phyloP scores from a whole-genome alignment of 345 rosid species.

The Rhizophora mangle region DNA sequence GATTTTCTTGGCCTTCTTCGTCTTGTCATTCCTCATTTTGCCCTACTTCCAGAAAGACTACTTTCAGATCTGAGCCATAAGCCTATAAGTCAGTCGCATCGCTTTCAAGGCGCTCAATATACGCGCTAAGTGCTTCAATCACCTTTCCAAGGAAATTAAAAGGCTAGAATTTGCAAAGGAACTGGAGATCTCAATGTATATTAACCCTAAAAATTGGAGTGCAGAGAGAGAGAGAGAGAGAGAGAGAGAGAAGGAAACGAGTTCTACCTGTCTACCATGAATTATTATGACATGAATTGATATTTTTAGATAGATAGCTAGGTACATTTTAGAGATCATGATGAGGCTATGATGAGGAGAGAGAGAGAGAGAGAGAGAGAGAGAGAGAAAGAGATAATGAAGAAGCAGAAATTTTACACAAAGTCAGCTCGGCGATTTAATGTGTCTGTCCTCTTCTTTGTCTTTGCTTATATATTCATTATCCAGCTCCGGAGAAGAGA shows the following conservation, averaged over 20 bases:
- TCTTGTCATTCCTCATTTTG: not conserved
- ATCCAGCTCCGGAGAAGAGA: conserved; percentile 98
- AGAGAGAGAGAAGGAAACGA: no score
- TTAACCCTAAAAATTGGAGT: no score
- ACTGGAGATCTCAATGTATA: no score
- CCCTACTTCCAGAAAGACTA: conserved; percentile 1
- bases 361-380: conserved; percentile 22
- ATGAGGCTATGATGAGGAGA: conserved; percentile 52
- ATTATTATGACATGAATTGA: conserved; percentile 15
- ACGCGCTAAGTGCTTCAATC: no score
- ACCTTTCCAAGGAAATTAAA: no score
- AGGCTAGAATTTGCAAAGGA: no score
- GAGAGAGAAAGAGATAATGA: conserved; percentile 22
- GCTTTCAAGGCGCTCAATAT: no score
- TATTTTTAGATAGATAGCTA: conserved; percentile 12
- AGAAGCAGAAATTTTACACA: conserved; percentile 17
- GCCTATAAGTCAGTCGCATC: not conserved
- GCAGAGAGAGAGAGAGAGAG: no score
- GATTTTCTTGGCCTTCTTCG: conserved; percentile 12
- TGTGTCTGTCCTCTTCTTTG: conserved; percentile 44
- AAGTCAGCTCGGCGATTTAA: conserved; percentile 40
- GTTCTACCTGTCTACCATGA: no score
- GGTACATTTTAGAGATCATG: conserved; percentile 36
- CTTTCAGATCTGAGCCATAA: conserved; percentile 8
- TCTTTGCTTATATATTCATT: conserved; percentile 25